Conservation (phyloP, 352 stramenopile genomes). For the Phytophthora colocasiae region DNA sequence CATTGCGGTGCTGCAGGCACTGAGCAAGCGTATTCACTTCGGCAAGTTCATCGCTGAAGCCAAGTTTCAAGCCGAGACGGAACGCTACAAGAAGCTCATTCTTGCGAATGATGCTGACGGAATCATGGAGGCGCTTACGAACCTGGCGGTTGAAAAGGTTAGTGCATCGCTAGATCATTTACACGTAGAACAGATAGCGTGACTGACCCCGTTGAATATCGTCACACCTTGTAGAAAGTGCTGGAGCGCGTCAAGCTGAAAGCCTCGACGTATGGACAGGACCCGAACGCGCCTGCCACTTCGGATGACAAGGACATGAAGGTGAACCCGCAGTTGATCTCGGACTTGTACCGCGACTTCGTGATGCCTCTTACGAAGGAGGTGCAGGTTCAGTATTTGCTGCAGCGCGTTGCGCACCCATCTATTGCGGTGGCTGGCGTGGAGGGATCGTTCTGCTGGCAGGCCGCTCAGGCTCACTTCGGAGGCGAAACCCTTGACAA, state of each 20-base stretch:
- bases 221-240: slow-evolving; percentile 61
- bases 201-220: slow-evolving; percentile 2
- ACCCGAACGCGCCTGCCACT: slow-evolving; percentile 61
- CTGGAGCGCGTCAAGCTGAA: slow-evolving; percentile 95
- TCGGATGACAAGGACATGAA: slow-evolving; percentile 80
- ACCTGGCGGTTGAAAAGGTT: slow-evolving; percentile 93
- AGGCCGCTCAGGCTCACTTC: slow-evolving; percentile 75
- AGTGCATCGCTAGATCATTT: slow-evolving; percentile 6
- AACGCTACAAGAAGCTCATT: slow-evolving; percentile 94
- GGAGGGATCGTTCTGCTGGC: slow-evolving; percentile 82
- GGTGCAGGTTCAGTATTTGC: slow-evolving; percentile 95
- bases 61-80: slow-evolving; percentile 95
- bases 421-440: slow-evolving; percentile 75
- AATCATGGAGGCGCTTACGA: slow-evolving; percentile 97
- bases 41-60: slow-evolving; percentile 98
- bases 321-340: slow-evolving; percentile 96
- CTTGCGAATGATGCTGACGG: slow-evolving; percentile 92
- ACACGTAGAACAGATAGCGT: too few species aligned
- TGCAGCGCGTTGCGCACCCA: slow-evolving; percentile 83
- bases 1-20: slow-evolving; percentile 94
- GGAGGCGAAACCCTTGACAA: slow-evolving; percentile 49
- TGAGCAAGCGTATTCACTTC: slow-evolving; percentile 98
- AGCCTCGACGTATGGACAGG: slow-evolving; percentile 95
- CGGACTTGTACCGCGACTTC: slow-evolving; percentile 96
- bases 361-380: slow-evolving; percentile 99